Percentiles rank a stretch among this genome's conserved stretches.
Conservation (phyloP, 202 grass and related monocot species). For the Saccharum hybrid region DNA sequence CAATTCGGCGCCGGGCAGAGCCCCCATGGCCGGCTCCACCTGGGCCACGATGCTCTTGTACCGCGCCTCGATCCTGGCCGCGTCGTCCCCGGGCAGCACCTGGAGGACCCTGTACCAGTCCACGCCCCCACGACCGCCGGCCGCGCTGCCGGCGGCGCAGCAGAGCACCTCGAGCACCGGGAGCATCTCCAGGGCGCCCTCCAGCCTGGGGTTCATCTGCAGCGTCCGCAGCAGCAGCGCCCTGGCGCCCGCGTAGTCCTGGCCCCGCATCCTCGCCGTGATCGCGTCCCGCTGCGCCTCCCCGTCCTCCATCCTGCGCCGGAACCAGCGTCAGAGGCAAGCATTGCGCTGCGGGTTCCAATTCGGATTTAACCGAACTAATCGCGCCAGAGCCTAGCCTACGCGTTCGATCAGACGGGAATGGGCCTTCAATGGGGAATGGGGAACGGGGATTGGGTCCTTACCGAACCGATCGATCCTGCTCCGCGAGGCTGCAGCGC, state of each 20-base stretch:
- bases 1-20: slow-evolving; percentile 45
- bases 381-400: background rate
- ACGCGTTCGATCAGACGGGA: background rate
- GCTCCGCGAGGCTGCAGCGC: background rate
- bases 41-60: slow-evolving; percentile 51
- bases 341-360: background rate
- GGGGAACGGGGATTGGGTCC: background rate
- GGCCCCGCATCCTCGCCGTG: slow-evolving; percentile 41
- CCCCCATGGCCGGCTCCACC: slow-evolving; percentile 46
- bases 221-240: slow-evolving; percentile 65
- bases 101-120: slow-evolving; percentile 74
- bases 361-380: background rate
- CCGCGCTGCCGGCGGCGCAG: slow-evolving; percentile 37
- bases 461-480: slow-evolving; percentile 29
- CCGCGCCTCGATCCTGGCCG: slow-evolving; percentile 44
- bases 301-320: slow-evolving; percentile 51
- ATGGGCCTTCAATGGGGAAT: background rate
- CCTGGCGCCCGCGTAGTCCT: slow-evolving; percentile 65
- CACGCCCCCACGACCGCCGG: background rate
- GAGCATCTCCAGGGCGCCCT: slow-evolving; percentile 68
- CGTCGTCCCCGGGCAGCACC: slow-evolving; percentile 48
- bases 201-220: slow-evolving; percentile 57
- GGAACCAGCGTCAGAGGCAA: background rate
- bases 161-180: slow-evolving; percentile 72
- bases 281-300: slow-evolving; percentile 50